Conservation (phyloP, 192 early-diverging fungal species). For the Spizellomyces punctatus region DNA sequence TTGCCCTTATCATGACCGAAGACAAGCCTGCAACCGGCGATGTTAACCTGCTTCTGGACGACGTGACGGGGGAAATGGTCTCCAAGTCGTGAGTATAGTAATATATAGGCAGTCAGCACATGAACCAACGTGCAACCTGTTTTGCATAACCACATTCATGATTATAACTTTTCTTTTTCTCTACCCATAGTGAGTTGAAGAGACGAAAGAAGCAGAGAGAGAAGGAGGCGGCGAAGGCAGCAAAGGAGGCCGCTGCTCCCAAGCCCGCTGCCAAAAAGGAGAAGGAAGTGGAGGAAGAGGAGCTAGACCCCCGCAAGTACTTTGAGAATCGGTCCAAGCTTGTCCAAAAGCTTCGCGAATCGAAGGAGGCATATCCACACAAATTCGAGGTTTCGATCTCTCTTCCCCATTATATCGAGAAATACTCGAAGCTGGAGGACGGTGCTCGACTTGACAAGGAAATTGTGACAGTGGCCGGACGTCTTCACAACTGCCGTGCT, state of each 20-base stretch:
- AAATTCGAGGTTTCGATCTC: conserved; percentile 94
- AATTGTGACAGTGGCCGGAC: conserved; percentile 80
- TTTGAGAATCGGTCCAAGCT: conserved; percentile 94
- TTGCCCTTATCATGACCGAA: not conserved
- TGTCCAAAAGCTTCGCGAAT: conserved; percentile 79
- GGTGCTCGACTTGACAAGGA: conserved; percentile 71
- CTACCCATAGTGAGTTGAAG: conserved; percentile 80
- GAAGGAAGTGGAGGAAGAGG: conserved; percentile 67
- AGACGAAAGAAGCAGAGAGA: conserved; percentile 83
- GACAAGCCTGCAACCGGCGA: not conserved
- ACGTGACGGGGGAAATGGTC: conserved; percentile 89
- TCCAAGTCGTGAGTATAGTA: conserved; percentile 78
- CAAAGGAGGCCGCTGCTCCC: conserved; percentile 42
- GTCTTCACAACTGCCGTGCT: conserved; percentile 95
- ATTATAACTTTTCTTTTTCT: not conserved
- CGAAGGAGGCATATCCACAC: conserved; percentile 91
- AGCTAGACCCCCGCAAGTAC: conserved; percentile 83
- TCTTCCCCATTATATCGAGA: conserved; percentile 83
- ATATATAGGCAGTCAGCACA: not conserved
- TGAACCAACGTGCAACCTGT: not conserved
- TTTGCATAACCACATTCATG: not conserved
- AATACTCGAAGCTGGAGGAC: conserved; percentile 70
- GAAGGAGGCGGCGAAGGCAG: conserved; percentile 82
- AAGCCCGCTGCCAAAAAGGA: conserved; percentile 58
- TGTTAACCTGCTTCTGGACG: conserved; percentile 58